Conservation (phyloP, 345 rosid species). For the Camelina laxa region DNA sequence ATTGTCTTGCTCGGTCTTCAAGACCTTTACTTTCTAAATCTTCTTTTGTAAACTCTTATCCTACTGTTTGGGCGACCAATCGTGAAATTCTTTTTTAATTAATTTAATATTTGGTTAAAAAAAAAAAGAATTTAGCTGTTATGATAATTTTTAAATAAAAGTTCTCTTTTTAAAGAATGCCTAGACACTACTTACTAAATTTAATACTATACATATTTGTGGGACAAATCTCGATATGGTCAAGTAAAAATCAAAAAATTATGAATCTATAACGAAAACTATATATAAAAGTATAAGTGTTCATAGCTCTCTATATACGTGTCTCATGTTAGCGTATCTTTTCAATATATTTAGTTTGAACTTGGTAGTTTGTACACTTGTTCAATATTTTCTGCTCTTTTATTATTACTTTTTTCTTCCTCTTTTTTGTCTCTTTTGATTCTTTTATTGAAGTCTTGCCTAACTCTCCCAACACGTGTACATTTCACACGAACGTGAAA, state of each 20-base stretch:
- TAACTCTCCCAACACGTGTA: conserved; percentile 40
- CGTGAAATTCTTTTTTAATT: no score
- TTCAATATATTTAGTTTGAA: conserved; percentile 18
- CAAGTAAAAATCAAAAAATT: background rate
- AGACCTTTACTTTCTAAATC: no score
- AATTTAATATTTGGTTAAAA: no score
- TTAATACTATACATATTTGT: background rate
- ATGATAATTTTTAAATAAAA: background rate
- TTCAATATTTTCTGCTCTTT: conserved; percentile 16
- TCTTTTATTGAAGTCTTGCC: conserved; percentile 32
- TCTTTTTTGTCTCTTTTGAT: conserved; percentile 18
- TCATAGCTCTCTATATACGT: conserved; percentile 13
- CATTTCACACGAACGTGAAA: conserved; percentile 30
- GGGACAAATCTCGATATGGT: background rate
- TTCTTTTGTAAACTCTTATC: no score
- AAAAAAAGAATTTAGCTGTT: background rate
- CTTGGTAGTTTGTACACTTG: conserved; percentile 44
- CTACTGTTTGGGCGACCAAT: no score
- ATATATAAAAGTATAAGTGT: background rate
- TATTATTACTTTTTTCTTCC: background rate
- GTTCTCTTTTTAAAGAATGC: background rate
- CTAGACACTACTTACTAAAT: background rate
- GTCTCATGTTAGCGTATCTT: conserved; percentile 11
- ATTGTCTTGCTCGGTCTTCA: no score
- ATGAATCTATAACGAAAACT: background rate